Base-by-base conservation (phyloP, 352 stramenopile genomes). In the Pythium volutum region DNA sequence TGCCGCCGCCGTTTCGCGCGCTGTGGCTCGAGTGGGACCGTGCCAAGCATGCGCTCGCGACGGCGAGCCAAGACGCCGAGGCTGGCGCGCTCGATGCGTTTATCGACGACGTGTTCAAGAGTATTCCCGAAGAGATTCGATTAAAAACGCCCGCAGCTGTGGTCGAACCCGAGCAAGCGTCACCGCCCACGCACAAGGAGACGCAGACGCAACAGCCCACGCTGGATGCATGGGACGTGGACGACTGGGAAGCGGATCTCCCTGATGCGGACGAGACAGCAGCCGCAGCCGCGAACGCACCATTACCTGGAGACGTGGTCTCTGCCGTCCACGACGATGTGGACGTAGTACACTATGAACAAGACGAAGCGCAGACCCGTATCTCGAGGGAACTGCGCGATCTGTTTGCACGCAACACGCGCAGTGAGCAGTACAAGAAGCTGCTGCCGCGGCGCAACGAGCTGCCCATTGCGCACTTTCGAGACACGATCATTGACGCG, bases 1-100 rank as follows among this genome's bases (percentile, higher is more conserved):
- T 98, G 27, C 91, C 92, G 2, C 88, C 87, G 3, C n/a, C 73
- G 18, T 97, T 96, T 58, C 84, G 88, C 9, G 79, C 89, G 4
- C 75, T 98, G 69, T 98, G 94, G 94, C 68, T 87, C 23, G 41
- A 59, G n/a, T 94, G 83, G 83, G 67, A 76, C 2, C 70, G 75
- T 0, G 64, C 72, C 16, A 70, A 81, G 36, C 66, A 87, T 18
- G 57, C 74, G 9, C 59, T 66, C 18, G 71, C 74, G 0, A 70
- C 69, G 4, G 71, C 71, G 16, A 69, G 65, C 9, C 66, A 67
- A 9, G 75, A 76, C 7, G 64, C 70, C 7, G 52, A 77, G 48
- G 79, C 74, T 9, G 62, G 81, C 16, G 73, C 79, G 46, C 79
- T 89, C 38, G 77, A 92, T 31, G 55, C 73, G 18, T 48, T 89